phyloP scores from a whole-genome alignment of 345 rosid species.

The Eucalyptus cloeziana region DNA sequence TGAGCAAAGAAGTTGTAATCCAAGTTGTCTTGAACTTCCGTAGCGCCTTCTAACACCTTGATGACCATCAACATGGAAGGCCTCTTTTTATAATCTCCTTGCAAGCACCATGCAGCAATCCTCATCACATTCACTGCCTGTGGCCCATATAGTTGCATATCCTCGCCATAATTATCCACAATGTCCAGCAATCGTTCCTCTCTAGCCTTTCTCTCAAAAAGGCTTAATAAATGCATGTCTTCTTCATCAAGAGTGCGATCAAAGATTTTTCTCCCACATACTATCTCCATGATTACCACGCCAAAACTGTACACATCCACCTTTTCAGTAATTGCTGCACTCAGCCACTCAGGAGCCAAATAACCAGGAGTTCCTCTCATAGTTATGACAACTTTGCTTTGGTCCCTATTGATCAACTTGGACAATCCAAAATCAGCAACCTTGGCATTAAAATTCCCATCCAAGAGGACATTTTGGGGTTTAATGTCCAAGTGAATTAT shows the following conservation, averaged over 20 bases:
- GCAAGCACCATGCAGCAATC: slow-evolving; percentile 26
- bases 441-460: neutral
- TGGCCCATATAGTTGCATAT: neutral
- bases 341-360: slow-evolving; percentile 2
- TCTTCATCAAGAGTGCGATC: neutral
- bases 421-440: slow-evolving; percentile 5
- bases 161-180: neutral
- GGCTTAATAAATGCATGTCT: slow-evolving; percentile 6
- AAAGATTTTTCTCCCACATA: slow-evolving; percentile 5
- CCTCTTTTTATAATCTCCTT: neutral
- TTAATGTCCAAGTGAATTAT: neutral
- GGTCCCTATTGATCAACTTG: neutral
- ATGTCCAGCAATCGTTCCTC: neutral
- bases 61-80: neutral
- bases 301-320: slow-evolving; percentile 16
- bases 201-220: slow-evolving; percentile 1
- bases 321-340: neutral
- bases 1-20: neutral
- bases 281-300: slow-evolving; percentile 10
- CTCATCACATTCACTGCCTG: slow-evolving; percentile 7
- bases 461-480: neutral
- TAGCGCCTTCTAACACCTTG: neutral
- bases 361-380: slow-evolving; percentile 4
- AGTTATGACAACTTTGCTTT: neutral
- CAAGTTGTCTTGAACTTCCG: neutral